Conservation (phyloP, 345 rosid species). For the Melaleuca alternifolia region DNA sequence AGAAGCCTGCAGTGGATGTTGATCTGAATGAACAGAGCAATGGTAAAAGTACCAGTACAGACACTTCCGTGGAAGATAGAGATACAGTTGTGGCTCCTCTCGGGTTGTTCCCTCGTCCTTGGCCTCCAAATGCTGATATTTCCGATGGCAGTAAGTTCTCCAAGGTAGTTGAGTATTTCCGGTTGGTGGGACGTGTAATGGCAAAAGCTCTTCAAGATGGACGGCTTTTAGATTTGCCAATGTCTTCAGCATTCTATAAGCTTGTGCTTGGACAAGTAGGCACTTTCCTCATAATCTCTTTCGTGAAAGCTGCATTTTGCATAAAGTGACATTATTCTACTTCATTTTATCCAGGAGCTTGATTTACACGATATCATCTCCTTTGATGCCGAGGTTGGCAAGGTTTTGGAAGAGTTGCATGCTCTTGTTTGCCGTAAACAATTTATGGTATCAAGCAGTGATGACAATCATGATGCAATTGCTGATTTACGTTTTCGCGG, state of each 20-base stretch:
- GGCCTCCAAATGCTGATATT: conserved; percentile 63
- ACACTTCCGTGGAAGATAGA: conserved; percentile 22
- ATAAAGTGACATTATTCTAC: background rate
- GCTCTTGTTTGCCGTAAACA: conserved; percentile 74
- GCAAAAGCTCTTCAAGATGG: conserved; percentile 99
- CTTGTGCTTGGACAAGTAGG: conserved; percentile 89
- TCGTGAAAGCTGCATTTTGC: background rate
- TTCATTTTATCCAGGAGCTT: conserved; percentile 65
- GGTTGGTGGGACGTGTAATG: conserved; percentile 90
- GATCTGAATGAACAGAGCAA: conserved; percentile 44
- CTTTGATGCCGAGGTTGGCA: conserved; percentile 84
- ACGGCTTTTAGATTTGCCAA: conserved; percentile 80
- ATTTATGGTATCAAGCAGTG: conserved; percentile 39
- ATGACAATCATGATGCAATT: conserved; percentile 18
- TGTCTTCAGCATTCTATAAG: conserved; percentile 79
- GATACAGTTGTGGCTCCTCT: conserved; percentile 65
- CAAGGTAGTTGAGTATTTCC: conserved; percentile 75
- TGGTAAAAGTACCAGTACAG: conserved; percentile 18
- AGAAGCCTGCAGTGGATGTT: conserved; percentile 43
- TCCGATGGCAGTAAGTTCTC: conserved; percentile 69
- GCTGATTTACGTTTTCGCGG: conserved; percentile 53
- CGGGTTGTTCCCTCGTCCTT: conserved; percentile 92
- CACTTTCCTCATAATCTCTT: background rate
- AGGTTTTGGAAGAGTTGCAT: conserved; percentile 71
- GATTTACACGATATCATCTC: conserved; percentile 79